A percentile compares a stretch with the other conserved stretches of the same genome.
These are phyloP conservation scores for Sporobolomyces roseus DNA, from an alignment of 768 basidiomycete genomes.

Conservation along the genomic window DNA sequence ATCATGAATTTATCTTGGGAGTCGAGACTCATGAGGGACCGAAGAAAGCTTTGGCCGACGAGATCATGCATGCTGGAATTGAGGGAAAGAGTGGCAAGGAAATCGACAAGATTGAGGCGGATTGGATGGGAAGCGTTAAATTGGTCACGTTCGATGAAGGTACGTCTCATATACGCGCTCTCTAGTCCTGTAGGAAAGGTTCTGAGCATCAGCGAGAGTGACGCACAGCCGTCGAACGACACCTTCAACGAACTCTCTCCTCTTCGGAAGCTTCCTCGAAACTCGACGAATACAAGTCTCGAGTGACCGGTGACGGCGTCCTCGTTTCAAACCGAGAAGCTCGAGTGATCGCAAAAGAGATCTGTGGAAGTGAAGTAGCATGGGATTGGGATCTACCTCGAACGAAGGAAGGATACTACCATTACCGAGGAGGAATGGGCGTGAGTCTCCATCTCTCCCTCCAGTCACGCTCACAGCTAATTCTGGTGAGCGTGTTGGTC, in stretches of 20 bases:
- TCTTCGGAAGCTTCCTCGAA: constrained; percentile 53
- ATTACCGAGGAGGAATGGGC: constrained; percentile 74
- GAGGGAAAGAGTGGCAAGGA: constrained; percentile 63
- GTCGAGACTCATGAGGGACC: constrained; percentile 46
- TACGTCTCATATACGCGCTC: too few relatives aligned
- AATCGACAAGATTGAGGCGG: constrained; percentile 66
- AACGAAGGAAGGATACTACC: constrained; percentile 87
- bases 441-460: constrained; percentile 46
- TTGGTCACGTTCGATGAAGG: constrained; percentile 83
- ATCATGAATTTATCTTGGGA: constrained; percentile 61
- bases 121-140: constrained; percentile 67
- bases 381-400: constrained; percentile 81
- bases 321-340: constrained; percentile 64
- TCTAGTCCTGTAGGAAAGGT: too few relatives aligned
- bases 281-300: constrained; percentile 59
- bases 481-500: neutral
- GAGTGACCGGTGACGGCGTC: constrained; percentile 56
- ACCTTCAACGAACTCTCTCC: constrained; percentile 52
- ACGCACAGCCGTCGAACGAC: constrained; percentile 58
- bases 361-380: constrained; percentile 65
- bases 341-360: constrained; percentile 66
- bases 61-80: constrained; percentile 64
- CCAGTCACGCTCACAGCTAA: neutral
- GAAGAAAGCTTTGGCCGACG: constrained; percentile 59
- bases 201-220: too few relatives aligned